phyloP scores from a whole-genome alignment of 2,329 filamentous ascomycete genomes.

The Alternaria sp. region DNA sequence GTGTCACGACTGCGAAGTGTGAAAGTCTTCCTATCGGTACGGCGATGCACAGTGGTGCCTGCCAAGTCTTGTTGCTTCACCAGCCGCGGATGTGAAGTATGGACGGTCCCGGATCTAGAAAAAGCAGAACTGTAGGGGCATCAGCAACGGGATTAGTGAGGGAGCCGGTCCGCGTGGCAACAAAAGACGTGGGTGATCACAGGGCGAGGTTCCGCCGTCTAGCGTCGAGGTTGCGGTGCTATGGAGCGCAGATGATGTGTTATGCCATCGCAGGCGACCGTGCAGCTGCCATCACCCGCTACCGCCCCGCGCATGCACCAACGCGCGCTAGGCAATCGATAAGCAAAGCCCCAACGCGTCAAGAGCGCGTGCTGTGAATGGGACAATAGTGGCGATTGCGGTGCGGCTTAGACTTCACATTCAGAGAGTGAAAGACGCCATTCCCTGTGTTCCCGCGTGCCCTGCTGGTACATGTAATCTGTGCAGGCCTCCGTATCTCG shows the following conservation, averaged over 20 bases:
- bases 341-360: constrained; percentile 17
- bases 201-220: constrained; percentile 11
- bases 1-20: constrained; percentile 4
- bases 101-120: background rate
- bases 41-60: constrained; percentile 12
- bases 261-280: constrained; percentile 27
- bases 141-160: constrained; percentile 8
- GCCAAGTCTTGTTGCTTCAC: constrained; percentile 4
- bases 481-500: background rate
- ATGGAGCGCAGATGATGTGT: constrained; percentile 36
- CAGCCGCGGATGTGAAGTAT: background rate
- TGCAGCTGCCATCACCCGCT: constrained; percentile 14
- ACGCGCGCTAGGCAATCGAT: constrained; percentile 30
- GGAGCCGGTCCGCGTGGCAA: background rate
- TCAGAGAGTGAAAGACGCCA: background rate
- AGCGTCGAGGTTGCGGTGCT: constrained; percentile 25
- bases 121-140: constrained; percentile 1
- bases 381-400: background rate
- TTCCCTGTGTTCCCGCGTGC: background rate
- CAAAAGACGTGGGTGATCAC: constrained; percentile 4
- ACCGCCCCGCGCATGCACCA: constrained; percentile 21
- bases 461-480: background rate
- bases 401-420: background rate
- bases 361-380: constrained; percentile 14
- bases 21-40: background rate